Conservation (phyloP, 2,329 filamentous ascomycete genomes). For the Capronia americana region DNA sequence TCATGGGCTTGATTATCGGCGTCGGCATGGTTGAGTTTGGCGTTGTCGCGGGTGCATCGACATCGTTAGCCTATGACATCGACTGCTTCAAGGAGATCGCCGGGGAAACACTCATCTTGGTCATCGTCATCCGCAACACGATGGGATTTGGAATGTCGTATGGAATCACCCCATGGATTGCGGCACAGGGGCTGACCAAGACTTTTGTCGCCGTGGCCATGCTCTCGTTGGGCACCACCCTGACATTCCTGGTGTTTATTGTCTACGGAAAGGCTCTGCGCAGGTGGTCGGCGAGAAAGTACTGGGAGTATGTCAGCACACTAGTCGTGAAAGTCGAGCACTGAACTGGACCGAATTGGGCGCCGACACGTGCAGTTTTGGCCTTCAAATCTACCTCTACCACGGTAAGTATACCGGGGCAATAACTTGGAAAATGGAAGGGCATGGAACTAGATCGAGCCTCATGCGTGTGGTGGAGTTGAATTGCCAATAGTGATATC, state of each 20-base stretch:
- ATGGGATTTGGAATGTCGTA: slow-evolving; percentile 60
- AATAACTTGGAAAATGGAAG: too few relatives aligned
- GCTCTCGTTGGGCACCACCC: slow-evolving; percentile 8
- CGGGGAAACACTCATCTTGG: slow-evolving; percentile 58
- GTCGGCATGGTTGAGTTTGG: slow-evolving; percentile 42
- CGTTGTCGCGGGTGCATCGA: slow-evolving; percentile 51
- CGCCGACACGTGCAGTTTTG: too few relatives aligned
- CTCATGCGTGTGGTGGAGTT: too few relatives aligned
- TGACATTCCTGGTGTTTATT: slow-evolving; percentile 18
- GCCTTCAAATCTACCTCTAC: too few relatives aligned
- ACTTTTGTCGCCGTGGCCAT: slow-evolving; percentile 42
- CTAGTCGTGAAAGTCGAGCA: background rate
- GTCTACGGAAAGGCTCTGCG: slow-evolving; percentile 16
- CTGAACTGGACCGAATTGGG: too few relatives aligned
- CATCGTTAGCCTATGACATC: slow-evolving; percentile 55
- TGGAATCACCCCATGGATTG: slow-evolving; percentile 55
- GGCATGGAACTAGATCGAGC: too few relatives aligned
- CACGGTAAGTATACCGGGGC: too few relatives aligned
- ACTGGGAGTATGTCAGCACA: slow-evolving; percentile 17
- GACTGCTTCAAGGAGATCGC: slow-evolving; percentile 57
- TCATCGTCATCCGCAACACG: slow-evolving; percentile 58
- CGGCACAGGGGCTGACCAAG: slow-evolving; percentile 48
- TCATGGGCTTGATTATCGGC: slow-evolving; percentile 55
- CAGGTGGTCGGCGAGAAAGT: slow-evolving; percentile 5
- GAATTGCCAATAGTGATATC: too few relatives aligned